A percentile compares a stretch with the other conserved stretches of the same genome.
Conservation (phyloP, 257 asterid genomes). For the Capsicum chinense region DNA sequence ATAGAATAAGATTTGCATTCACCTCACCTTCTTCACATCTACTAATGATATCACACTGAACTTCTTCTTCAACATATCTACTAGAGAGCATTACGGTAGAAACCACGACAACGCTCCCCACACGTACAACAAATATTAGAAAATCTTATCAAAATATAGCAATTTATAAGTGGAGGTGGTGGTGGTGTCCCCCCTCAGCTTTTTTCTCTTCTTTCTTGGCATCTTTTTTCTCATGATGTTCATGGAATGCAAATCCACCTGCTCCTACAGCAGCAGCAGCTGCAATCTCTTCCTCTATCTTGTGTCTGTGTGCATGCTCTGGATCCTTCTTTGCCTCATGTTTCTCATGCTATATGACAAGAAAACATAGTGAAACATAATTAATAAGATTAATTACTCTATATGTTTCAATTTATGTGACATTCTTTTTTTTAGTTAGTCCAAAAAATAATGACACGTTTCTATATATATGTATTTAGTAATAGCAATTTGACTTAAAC, state of each 20-base stretch:
- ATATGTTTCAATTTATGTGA: too few species aligned
- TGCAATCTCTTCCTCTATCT: conserved; percentile 65
- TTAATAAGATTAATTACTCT: background rate
- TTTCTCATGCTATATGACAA: conserved; percentile 58
- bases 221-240: conserved; percentile 73
- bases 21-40: rapidly evolving
- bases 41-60: background rate
- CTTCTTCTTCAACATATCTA: background rate
- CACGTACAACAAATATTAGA: background rate
- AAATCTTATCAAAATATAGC: background rate
- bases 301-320: conserved; percentile 66
- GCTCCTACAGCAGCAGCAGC: conserved; percentile 59
- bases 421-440: too few species aligned
- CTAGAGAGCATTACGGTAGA: background rate
- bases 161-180: conserved; percentile 24
- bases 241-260: conserved; percentile 73
- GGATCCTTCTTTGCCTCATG: conserved; percentile 72
- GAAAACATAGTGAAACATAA: too few species aligned
- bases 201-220: conserved; percentile 31
- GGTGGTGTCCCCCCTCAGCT: conserved; percentile 29
- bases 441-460: too few species aligned
- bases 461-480: too few species aligned
- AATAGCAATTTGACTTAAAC: too few species aligned
- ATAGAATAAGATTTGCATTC: too few species aligned
- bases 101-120: background rate